Conservation (phyloP, 2,329 filamentous ascomycete species). For the Neocatenulostroma microsporum region DNA sequence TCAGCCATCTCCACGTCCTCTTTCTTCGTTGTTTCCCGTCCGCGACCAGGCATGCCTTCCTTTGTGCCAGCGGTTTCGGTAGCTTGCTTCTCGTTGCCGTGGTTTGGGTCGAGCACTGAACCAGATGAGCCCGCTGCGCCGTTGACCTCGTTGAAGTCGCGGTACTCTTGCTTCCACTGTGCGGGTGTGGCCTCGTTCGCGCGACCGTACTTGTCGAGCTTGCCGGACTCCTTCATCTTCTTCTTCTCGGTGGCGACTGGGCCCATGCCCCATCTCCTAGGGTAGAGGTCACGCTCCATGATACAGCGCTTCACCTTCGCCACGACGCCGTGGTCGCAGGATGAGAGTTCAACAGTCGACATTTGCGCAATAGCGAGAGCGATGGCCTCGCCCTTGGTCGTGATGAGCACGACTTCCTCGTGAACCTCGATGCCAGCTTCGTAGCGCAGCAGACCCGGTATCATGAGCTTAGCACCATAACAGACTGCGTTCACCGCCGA, state of each 20-base stretch:
- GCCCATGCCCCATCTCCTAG: slow-evolving; percentile 90
- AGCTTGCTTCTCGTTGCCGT: slow-evolving; percentile 23
- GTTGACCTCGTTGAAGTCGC: slow-evolving; percentile 64
- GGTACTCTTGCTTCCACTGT: slow-evolving; percentile 89
- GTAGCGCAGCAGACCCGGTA: slow-evolving; percentile 89
- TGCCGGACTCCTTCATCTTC: slow-evolving; percentile 97
- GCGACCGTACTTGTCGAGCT: slow-evolving; percentile 95
- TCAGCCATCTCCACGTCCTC: slow-evolving; percentile 33
- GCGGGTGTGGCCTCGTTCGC: slow-evolving; percentile 87
- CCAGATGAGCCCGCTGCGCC: slow-evolving; percentile 7
- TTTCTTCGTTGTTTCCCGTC: slow-evolving; percentile 34
- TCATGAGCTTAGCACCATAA: slow-evolving; percentile 98
- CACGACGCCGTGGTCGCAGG: slow-evolving; percentile 94
- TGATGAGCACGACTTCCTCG: slow-evolving; percentile 97
- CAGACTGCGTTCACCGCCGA: slow-evolving; percentile 93
- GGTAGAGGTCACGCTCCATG: slow-evolving; percentile 98
- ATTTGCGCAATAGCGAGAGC: slow-evolving; percentile 94
- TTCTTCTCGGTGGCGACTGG: slow-evolving; percentile 95
- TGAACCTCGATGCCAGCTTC: slow-evolving; percentile 87
- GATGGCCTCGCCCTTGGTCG: slow-evolving; percentile 97
- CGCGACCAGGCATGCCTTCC: slow-evolving; percentile 28
- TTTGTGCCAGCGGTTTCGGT: slow-evolving; percentile 28
- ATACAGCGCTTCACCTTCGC: slow-evolving; percentile 99
- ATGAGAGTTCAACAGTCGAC: slow-evolving; percentile 94
- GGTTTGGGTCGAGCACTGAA: slow-evolving; percentile 7